Evolutionary conservation across 2,329 filamentous ascomycete genomes (phyloP).

Genomic region (Microascus cirrosus): DNA sequence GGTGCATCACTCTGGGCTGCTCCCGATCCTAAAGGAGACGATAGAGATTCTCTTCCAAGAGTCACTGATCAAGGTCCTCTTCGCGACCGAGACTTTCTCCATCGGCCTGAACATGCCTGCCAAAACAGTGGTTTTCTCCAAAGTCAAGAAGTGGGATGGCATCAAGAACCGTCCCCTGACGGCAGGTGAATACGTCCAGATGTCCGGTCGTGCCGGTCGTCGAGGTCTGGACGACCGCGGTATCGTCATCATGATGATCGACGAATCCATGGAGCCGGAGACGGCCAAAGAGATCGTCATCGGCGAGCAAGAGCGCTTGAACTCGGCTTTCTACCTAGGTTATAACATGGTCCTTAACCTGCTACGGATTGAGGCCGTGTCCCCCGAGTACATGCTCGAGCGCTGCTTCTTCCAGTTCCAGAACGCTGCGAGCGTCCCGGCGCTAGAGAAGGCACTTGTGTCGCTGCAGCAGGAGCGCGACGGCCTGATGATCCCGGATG

Average conservation of each 20-base stretch:
- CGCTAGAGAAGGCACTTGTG: conserved; percentile 72
- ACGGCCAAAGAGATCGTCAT: conserved; percentile 93
- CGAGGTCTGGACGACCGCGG: conserved; percentile 94
- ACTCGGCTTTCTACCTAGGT: conserved; percentile 93
- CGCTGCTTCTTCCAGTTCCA: conserved; percentile 98
- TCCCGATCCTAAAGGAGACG: conserved; percentile 95
- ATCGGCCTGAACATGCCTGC: conserved; percentile 99
- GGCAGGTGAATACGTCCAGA: conserved; percentile 94
- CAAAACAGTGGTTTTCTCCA: conserved; percentile 98
- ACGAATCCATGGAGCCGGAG: conserved; percentile 88
- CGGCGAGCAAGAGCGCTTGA: conserved; percentile 91
- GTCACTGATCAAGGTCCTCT: conserved; percentile 92
- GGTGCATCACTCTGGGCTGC: conserved; percentile 89
- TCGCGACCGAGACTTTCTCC: conserved; percentile 96
- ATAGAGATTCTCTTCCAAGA: conserved; percentile 99
- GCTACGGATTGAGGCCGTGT: conserved; percentile 96
- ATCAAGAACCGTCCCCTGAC: conserved; percentile 71
- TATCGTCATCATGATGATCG: conserved; percentile 99
- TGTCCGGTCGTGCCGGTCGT: conserved; percentile 94
- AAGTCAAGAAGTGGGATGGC: conserved; percentile 91
- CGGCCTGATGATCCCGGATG: conserved; percentile 69
- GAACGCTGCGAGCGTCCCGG: conserved; percentile 77
- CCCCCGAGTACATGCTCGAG: conserved; percentile 97
- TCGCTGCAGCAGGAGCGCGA: conserved; percentile 66
- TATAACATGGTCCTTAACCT: conserved; percentile 99